phyloP scores from a whole-genome alignment of 2,329 filamentous ascomycete species.

The Myriosclerotinia curreyana region DNA sequence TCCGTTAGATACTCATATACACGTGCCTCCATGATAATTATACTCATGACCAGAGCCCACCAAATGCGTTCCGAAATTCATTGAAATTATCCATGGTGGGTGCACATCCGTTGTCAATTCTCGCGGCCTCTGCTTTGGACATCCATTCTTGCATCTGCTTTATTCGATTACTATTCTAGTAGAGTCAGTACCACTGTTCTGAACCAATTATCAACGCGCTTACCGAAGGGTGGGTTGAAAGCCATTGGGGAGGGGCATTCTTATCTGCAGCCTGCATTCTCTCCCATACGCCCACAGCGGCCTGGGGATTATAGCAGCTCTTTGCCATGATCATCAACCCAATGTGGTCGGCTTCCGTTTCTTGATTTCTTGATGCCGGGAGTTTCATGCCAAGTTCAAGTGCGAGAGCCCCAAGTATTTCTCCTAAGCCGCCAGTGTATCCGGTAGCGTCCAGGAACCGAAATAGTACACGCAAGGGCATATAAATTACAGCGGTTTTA shows the following conservation, averaged over 20 bases:
- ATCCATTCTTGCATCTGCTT: constrained; percentile 64
- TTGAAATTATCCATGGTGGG: constrained; percentile 18
- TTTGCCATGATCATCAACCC: constrained; percentile 80
- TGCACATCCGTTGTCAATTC: constrained; percentile 52
- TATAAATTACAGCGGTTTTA: constrained; percentile 39
- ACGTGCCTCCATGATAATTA: neutral
- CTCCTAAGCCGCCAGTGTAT: constrained; percentile 31
- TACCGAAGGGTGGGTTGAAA: constrained; percentile 74
- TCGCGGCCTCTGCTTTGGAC: constrained; percentile 54
- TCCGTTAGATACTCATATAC: neutral
- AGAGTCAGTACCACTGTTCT: constrained; percentile 24
- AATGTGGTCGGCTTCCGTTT: constrained; percentile 76
- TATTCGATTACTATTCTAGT: constrained; percentile 58
- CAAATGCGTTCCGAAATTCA: constrained; percentile 17
- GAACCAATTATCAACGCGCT: constrained; percentile 35
- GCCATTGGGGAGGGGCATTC: constrained; percentile 62
- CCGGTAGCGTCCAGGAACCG: constrained; percentile 38
- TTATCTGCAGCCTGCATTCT: constrained; percentile 57
- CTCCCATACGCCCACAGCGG: constrained; percentile 64
- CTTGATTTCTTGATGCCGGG: constrained; percentile 69
- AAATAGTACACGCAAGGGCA: constrained; percentile 41
- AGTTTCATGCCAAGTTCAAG: constrained; percentile 62
- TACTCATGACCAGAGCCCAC: constrained; percentile 12
- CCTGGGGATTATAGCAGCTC: constrained; percentile 69
- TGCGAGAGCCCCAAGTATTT: constrained; percentile 30